Conservation (phyloP, 2,329 filamentous ascomycete genomes). For the Aspergillus cejpii region DNA sequence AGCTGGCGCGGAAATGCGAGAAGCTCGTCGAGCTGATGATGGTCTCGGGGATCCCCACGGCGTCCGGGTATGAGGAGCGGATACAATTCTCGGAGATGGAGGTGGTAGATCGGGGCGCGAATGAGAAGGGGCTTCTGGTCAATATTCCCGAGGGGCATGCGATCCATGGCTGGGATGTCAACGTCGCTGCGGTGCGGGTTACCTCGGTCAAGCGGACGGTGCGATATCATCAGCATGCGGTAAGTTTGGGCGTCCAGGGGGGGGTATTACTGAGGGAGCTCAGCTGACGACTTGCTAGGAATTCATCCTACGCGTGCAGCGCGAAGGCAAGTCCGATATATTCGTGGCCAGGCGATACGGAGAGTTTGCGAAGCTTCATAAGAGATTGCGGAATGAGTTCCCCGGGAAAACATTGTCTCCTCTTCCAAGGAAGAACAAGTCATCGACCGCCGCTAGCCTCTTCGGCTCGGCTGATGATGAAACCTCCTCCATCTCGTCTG, state of each 20-base stretch:
- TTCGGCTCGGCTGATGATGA: constrained; percentile 60
- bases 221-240: constrained; percentile 83
- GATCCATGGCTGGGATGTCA: constrained; percentile 95
- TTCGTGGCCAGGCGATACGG: constrained; percentile 83
- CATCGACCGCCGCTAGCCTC: constrained; percentile 57
- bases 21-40: constrained; percentile 99
- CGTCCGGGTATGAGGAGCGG: constrained; percentile 93
- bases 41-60: constrained; percentile 93
- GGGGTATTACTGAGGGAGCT: too few relatives aligned
- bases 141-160: constrained; percentile 86
- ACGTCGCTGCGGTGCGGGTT: constrained; percentile 81
- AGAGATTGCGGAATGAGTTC: constrained; percentile 70
- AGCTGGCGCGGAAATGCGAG: constrained; percentile 84
- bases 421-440: constrained; percentile 87
- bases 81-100: constrained; percentile 96
- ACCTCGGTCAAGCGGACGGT: constrained; percentile 78
- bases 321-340: constrained; percentile 64
- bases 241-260: too few relatives aligned
- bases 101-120: constrained; percentile 86
- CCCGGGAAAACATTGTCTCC: constrained; percentile 84
- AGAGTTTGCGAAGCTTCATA: constrained; percentile 76
- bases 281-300: constrained; percentile 50
- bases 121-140: constrained; percentile 79
- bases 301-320: constrained; percentile 81
- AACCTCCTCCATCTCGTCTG: constrained; percentile 72